phyloP scores from a whole-genome alignment of 2,329 filamentous ascomycete genomes.

The Lasiodiplodia gonubiensis region DNA sequence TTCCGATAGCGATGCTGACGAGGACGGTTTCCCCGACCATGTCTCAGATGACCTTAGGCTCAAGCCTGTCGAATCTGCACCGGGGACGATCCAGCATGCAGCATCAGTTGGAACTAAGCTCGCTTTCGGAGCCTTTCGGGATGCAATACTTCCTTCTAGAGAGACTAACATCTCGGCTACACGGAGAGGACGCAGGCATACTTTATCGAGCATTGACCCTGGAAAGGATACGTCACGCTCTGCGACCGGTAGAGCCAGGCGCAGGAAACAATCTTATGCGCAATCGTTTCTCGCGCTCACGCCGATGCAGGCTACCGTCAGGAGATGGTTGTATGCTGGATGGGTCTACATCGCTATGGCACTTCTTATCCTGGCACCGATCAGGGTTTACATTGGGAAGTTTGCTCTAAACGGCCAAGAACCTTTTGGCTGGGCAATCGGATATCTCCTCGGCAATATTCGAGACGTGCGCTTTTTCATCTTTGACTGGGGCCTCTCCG shows the following conservation, averaged over 20 bases:
- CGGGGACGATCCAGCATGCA: conserved; percentile 1
- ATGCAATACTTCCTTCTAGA: conserved; percentile 17
- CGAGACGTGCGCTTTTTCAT: conserved; percentile 74
- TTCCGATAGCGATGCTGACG: conserved; percentile 55
- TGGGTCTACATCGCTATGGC: conserved; percentile 76
- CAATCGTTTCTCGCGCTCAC: conserved; percentile 82
- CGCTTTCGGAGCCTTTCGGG: conserved; percentile 13
- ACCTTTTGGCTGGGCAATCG: conserved; percentile 89
- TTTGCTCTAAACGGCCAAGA: conserved; percentile 75
- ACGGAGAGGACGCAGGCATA: conserved; percentile 40
- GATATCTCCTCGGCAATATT: conserved; percentile 85
- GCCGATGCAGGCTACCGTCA: conserved; percentile 72
- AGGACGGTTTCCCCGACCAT: conserved; percentile 40
- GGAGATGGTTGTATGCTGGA: conserved; percentile 83
- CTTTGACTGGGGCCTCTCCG: conserved; percentile 69
- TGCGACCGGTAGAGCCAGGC: conserved; percentile 8
- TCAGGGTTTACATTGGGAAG: conserved; percentile 71
- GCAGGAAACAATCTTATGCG: conserved; percentile 34
- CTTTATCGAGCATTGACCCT: conserved; percentile 34
- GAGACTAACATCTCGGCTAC: not conserved
- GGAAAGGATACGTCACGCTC: conserved; percentile 28
- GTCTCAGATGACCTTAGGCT: conserved; percentile 16
- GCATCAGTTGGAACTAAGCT: not conserved
- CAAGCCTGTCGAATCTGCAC: conserved; percentile 25
- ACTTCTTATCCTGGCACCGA: conserved; percentile 69